Conservation (phyloP, 2,329 filamentous ascomycete species). For the Apiospora phragmitis region DNA sequence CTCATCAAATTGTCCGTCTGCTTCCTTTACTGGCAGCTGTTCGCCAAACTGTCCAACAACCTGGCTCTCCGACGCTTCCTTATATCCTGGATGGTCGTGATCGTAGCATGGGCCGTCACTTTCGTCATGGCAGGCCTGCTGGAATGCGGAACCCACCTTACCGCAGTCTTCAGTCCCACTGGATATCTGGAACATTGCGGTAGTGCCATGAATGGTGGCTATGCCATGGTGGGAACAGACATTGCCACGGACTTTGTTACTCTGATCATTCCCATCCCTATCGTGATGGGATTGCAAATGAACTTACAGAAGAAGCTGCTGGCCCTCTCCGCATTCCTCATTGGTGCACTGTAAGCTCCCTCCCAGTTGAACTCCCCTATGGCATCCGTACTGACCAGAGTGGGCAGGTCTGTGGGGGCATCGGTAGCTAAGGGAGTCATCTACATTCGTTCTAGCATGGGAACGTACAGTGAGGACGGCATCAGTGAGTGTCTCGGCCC, state of each 20-base stretch:
- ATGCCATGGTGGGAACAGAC: slow-evolving; percentile 1
- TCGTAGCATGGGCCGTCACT: neutral
- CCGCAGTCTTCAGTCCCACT: neutral
- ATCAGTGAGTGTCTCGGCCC: too few species aligned
- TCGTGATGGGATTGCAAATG: slow-evolving; percentile 13
- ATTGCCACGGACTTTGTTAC: slow-evolving; percentile 15
- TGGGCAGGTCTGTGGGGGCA: too few species aligned
- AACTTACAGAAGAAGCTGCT: too few species aligned
- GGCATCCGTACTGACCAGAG: too few species aligned
- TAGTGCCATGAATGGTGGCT: neutral
- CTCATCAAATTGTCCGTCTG: slow-evolving; percentile 14
- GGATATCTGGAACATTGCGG: neutral
- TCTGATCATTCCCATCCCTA: slow-evolving; percentile 14
- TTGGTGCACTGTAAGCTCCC: too few species aligned
- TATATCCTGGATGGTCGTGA: slow-evolving; percentile 13
- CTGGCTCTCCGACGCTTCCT: slow-evolving; percentile 11
- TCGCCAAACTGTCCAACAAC: slow-evolving; percentile 5
- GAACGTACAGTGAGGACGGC: too few species aligned
- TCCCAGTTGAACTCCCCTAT: too few species aligned
- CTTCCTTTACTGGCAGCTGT: slow-evolving; percentile 17
- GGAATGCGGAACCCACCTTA: neutral
- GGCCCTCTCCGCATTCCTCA: too few species aligned
- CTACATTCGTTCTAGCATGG: too few species aligned
- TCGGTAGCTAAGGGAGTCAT: too few species aligned
- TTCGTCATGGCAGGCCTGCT: neutral